Percentiles rank a stretch among this genome's conserved stretches.
phyloP scores from a whole-genome alignment of 169 alveolate genomes.

The Eimeria sp. region DNA sequence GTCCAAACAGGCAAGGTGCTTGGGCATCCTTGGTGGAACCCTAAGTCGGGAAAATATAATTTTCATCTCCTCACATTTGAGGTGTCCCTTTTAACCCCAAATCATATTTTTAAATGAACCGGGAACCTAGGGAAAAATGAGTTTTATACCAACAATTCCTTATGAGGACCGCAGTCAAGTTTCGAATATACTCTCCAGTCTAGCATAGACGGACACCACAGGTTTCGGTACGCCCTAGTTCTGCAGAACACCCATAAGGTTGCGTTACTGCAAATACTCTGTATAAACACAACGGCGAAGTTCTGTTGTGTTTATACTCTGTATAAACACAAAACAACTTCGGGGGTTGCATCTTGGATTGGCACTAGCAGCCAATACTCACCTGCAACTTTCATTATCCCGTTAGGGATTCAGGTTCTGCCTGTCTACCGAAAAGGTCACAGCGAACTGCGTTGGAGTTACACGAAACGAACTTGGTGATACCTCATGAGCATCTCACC shows the following conservation, averaged over 20 bases:
- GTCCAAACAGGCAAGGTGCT: neutral
- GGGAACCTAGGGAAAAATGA: neutral
- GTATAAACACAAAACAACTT: too few relatives aligned
- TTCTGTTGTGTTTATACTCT: too few relatives aligned
- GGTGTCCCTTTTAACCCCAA: neutral
- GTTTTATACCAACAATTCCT: neutral
- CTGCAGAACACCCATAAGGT: neutral
- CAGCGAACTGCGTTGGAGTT: too few relatives aligned
- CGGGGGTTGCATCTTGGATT: too few relatives aligned
- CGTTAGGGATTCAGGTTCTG: too few relatives aligned
- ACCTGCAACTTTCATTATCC: too few relatives aligned
- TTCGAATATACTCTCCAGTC: neutral
- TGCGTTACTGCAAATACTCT: neutral
- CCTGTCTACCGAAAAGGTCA: too few relatives aligned
- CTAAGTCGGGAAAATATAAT: neutral
- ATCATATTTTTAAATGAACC: neutral
- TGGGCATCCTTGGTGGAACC: neutral
- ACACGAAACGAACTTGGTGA: neutral
- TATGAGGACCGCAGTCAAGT: neutral
- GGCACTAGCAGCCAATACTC: too few relatives aligned
- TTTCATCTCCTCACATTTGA: neutral
- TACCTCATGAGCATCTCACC: neutral
- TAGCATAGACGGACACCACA: neutral
- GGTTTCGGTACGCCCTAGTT: neutral
- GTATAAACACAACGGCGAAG: neutral